Evolutionary conservation across 306 rosid species (phyloP).

Genomic region (Gastrolobium villosum): DNA sequence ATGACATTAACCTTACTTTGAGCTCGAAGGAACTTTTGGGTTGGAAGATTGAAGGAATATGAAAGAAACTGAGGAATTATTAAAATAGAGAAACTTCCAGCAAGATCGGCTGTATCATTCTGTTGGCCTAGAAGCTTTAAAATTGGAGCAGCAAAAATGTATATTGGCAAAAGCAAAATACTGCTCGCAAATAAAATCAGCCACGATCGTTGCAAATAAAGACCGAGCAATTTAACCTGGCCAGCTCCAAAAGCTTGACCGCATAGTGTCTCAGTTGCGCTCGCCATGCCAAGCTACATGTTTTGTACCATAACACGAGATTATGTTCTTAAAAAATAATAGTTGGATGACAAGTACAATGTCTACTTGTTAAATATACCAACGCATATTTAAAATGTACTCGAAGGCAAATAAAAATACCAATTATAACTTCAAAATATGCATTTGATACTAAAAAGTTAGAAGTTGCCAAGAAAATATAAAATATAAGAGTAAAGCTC

Average conservation of each 20-base stretch:
- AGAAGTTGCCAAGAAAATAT: background rate
- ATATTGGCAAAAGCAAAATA: conserved; percentile 69
- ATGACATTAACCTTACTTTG: conserved; percentile 82
- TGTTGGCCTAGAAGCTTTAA: conserved; percentile 80
- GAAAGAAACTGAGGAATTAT: conserved; percentile 82
- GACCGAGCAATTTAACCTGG: conserved; percentile 74
- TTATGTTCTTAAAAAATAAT: background rate
- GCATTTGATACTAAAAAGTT: background rate
- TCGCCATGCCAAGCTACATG: conserved; percentile 86
- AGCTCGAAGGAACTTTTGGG: conserved; percentile 87
- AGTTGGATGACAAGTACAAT: background rate
- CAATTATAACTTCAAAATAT: background rate
- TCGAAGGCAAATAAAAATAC: background rate
- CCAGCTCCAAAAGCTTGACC: conserved; percentile 99
- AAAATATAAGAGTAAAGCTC: too few species aligned
- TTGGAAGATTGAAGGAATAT: conserved; percentile 74
- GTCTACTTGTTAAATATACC: background rate
- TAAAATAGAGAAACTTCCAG: conserved; percentile 64
- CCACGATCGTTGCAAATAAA: conserved; percentile 95
- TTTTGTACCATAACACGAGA: conserved; percentile 27
- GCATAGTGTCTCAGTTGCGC: conserved; percentile 90
- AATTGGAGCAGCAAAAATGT: conserved; percentile 75
- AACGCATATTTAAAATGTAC: background rate
- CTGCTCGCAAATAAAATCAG: conserved; percentile 63
- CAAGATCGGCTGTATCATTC: conserved; percentile 71